These are phyloP conservation scores for Dalbergia cochinchinensis DNA, from an alignment of 306 rosid species.

Conservation along the genomic window DNA sequence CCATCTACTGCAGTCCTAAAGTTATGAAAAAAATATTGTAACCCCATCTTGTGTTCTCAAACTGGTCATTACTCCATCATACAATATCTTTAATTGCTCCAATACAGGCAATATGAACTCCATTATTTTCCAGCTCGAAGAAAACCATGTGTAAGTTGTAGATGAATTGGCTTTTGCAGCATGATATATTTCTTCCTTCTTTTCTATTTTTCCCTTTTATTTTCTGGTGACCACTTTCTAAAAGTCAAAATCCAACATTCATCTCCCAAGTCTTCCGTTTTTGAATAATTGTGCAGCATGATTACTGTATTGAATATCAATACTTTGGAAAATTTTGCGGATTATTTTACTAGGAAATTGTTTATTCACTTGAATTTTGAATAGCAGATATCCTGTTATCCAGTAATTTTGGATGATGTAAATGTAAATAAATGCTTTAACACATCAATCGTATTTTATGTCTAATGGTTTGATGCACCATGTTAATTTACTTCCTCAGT, in stretches of 20 bases:
- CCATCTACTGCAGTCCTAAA: too few species aligned
- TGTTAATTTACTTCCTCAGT: constrained; percentile 7
- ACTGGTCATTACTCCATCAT: too few species aligned
- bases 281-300: background rate
- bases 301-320: background rate
- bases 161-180: constrained; percentile 15
- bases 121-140: too few species aligned
- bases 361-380: constrained; percentile 7
- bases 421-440: constrained; percentile 2
- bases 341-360: constrained; percentile 14
- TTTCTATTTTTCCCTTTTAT: background rate
- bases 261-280: constrained; percentile 9
- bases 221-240: background rate
- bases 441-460: background rate
- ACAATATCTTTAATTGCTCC: too few species aligned
- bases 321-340: constrained; percentile 3
- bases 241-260: background rate
- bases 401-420: background rate
- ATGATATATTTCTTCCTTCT: constrained; percentile 23
- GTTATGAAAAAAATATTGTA: too few species aligned
- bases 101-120: too few species aligned
- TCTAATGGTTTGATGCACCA: background rate
- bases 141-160: constrained; percentile 3
- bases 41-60: too few species aligned
- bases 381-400: constrained; percentile 5